Evolutionary conservation across 2,329 filamentous ascomycete genomes (phyloP).

Genomic region (Aureobasidium musti): DNA sequence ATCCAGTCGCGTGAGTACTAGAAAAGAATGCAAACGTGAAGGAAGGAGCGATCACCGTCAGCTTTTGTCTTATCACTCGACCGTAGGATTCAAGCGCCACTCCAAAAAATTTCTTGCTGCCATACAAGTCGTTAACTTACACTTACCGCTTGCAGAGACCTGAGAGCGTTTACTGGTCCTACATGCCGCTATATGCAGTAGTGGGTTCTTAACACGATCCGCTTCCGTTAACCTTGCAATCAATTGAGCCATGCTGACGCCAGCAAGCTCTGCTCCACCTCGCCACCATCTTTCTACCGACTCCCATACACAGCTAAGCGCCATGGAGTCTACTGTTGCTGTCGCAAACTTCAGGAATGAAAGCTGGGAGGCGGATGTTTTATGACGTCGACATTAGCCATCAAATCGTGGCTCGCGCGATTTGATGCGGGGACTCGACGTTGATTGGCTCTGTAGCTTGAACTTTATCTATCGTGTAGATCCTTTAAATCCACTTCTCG

Average conservation of each 20-base stretch:
- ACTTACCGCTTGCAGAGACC: not conserved
- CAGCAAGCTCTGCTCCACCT: not conserved
- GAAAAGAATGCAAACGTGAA: not conserved
- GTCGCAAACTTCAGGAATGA: not conserved
- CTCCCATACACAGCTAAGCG: no score
- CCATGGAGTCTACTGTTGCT: not conserved
- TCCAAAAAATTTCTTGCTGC: not conserved
- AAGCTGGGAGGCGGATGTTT: not conserved
- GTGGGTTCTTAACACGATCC: not conserved
- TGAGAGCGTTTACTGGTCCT: slow-evolving; percentile 8
- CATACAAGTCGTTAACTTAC: not conserved
- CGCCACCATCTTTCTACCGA: not conserved
- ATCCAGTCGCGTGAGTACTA: not conserved
- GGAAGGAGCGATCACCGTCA: not conserved
- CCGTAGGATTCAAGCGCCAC: not conserved
- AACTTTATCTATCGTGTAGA: slow-evolving; percentile 22
- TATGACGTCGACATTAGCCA: slow-evolving; percentile 8
- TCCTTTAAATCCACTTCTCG: slow-evolving; percentile 3
- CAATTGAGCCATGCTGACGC: not conserved
- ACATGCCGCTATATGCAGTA: not conserved
- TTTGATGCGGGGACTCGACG: not conserved
- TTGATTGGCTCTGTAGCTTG: not conserved
- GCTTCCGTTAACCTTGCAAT: not conserved
- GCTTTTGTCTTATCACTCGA: slow-evolving; percentile 11
- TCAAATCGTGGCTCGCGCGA: slow-evolving; percentile 3